phyloP scores from a whole-genome alignment of 2,329 filamentous ascomycete genomes.

The Pestalotiopsis sp. region DNA sequence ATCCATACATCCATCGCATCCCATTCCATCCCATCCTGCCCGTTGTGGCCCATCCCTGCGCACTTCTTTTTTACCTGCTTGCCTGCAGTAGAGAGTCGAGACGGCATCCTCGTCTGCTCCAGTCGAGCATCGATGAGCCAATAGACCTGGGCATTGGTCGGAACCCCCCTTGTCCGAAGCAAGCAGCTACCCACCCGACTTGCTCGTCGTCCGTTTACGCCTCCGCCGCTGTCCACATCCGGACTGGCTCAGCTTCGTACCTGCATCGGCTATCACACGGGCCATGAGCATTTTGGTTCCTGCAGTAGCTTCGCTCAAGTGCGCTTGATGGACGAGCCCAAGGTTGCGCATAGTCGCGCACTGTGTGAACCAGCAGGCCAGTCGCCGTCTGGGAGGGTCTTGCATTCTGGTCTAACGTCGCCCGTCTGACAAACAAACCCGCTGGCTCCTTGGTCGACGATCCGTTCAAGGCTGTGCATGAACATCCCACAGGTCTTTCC shows the following conservation, averaged over 20 bases:
- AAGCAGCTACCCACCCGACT: not conserved
- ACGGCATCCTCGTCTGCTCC: conserved; percentile 3
- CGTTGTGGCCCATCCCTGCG: conserved; percentile 10
- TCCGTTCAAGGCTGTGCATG: not conserved
- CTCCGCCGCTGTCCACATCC: conserved; percentile 21
- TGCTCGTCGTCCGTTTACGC: not conserved
- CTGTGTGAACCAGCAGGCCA: not conserved
- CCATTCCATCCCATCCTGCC: conserved; percentile 2
- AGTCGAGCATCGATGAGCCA: not conserved
- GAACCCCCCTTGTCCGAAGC: not conserved
- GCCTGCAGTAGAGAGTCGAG: not conserved
- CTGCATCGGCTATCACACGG: conserved; percentile 18
- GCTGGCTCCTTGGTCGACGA: not conserved
- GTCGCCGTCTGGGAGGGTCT: not conserved
- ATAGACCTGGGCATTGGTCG: not conserved
- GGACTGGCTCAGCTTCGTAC: conserved; percentile 18
- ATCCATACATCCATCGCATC: not conserved
- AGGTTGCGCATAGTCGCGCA: not conserved
- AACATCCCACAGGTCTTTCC: not conserved
- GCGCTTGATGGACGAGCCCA: not conserved
- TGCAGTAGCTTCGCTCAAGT: conserved; percentile 13
- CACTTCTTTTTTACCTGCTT: not conserved
- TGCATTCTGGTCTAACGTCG: not conserved
- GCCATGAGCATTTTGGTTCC: conserved; percentile 22
- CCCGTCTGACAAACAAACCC: not conserved